Evolutionary conservation across 2,329 filamentous ascomycete genomes (phyloP).

Genomic region (Zopfia rhizophila): DNA sequence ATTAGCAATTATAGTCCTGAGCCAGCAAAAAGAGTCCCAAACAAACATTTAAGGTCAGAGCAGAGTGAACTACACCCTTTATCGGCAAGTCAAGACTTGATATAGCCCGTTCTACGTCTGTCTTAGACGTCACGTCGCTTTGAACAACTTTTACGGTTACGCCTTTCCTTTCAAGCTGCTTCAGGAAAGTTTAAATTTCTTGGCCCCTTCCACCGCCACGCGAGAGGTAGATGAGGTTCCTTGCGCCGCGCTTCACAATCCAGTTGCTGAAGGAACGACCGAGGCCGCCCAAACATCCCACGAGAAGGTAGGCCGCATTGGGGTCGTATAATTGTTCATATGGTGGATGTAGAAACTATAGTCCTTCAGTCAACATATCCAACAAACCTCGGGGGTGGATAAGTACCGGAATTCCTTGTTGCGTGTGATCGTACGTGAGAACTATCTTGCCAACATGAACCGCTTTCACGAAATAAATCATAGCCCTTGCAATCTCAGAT

Average conservation of each 20-base stretch:
- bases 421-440: no score
- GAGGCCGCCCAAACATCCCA: constrained; percentile 25
- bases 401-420: no score
- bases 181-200: constrained; percentile 3
- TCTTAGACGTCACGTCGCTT: constrained; percentile 4
- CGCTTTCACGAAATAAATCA: no score
- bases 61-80: constrained; percentile 18
- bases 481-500: no score
- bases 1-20: no score
- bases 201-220: no score
- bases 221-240: constrained; percentile 14
- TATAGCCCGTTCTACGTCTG: constrained; percentile 6
- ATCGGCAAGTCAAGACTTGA: constrained; percentile 1
- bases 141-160: neutral
- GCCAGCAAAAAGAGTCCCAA: no score
- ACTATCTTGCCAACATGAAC: no score
- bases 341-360: no score
- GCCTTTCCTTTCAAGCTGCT: constrained; percentile 5
- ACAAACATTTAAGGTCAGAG: constrained; percentile 10
- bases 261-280: constrained; percentile 16
- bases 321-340: no score
- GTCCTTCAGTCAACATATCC: no score
- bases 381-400: no score
- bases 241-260: constrained; percentile 25
- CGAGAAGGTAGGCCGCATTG: constrained; percentile 27